Base-by-base conservation (phyloP, 1,284 basidiomycete genomes). In the Rhodotorula glutinis region DNA sequence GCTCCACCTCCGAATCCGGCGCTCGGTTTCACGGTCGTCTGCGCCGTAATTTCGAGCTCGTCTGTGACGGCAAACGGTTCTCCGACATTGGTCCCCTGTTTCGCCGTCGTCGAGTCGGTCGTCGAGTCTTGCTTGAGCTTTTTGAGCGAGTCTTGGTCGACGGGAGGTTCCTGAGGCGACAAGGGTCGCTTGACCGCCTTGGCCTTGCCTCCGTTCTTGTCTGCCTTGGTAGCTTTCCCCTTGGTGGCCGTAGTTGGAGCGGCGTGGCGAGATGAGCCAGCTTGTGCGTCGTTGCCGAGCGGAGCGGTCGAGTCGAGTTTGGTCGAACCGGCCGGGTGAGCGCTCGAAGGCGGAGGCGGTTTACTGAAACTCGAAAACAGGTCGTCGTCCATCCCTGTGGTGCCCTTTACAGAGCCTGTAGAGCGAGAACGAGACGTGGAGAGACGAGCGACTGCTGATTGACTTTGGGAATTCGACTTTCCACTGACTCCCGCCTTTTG, bases 11-110 rank as follows among this genome's bases (percentile, higher is more conserved):
- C 57, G 9, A 68, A 40, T 3, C 65, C 67, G 0, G 51, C 44
- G 27, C 60, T 67, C 19, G 57, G 57, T n/a, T 67, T 61, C 23
- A 74, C 64, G 21, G 60, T 62, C 16, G 63, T 63, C 54, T 63
- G 67, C 7, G 71, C 75, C 52, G 75, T 73, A n/a, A 73, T 75
- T 57, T 76, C 71, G 47, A 76, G 67, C 46, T 74, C 72, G 58
- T 76, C 75, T 21, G 74, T 71, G 9, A 64, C 66, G 27, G 66
- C 66, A 19, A 73, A 70, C 30, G 64, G 55, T 57, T 69, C 65
- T 5, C 53, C 30, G 43, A 40, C 10, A 21, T 44, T n/a, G 9
- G 55, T 46, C 4, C 49, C 62, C 10, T 2, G 30, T 29, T 47
- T 25, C 17, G 21, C 21, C 49, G 27, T 27, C 51, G 41, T 13